These are phyloP conservation scores for Diaporthe citriasiana DNA, from an alignment of 2,329 filamentous ascomycete species.

Conservation along the genomic window DNA sequence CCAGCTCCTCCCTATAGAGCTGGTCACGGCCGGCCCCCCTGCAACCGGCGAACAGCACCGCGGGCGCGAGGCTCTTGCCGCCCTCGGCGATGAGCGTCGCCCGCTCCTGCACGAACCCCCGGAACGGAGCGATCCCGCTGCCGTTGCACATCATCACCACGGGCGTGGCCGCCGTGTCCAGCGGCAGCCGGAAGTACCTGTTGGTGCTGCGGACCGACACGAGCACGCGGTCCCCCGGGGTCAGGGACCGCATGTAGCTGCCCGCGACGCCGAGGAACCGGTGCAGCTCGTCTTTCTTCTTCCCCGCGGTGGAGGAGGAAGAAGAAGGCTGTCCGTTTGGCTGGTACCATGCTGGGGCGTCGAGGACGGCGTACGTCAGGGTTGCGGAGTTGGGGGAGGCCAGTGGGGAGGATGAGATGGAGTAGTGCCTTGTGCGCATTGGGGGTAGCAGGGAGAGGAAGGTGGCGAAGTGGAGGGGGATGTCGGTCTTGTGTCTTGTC, in stretches of 20 bases:
- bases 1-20: conserved; percentile 71
- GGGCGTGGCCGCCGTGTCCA: conserved; percentile 59
- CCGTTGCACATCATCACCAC: conserved; percentile 67
- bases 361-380: conserved; percentile 77
- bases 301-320: background rate
- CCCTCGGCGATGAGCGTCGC: conserved; percentile 64
- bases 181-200: conserved; percentile 63
- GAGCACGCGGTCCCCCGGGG: conserved; percentile 57
- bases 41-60: conserved; percentile 77
- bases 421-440: conserved; percentile 65
- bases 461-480: conserved; percentile 69
- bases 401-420: conserved; percentile 80
- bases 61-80: conserved; percentile 64
- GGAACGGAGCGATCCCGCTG: conserved; percentile 72
- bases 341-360: conserved; percentile 64
- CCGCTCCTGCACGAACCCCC: conserved; percentile 73
- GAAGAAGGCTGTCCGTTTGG: background rate
- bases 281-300: conserved; percentile 48
- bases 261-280: conserved; percentile 70
- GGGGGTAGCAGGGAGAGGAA: conserved; percentile 76
- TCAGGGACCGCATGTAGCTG: conserved; percentile 68
- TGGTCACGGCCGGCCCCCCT: conserved; percentile 68
- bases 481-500: conserved; percentile 63
- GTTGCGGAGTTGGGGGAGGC: conserved; percentile 68
- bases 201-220: conserved; percentile 64